Conservation (phyloP, 75 land plant species). For the Pinus albicaulis region DNA sequence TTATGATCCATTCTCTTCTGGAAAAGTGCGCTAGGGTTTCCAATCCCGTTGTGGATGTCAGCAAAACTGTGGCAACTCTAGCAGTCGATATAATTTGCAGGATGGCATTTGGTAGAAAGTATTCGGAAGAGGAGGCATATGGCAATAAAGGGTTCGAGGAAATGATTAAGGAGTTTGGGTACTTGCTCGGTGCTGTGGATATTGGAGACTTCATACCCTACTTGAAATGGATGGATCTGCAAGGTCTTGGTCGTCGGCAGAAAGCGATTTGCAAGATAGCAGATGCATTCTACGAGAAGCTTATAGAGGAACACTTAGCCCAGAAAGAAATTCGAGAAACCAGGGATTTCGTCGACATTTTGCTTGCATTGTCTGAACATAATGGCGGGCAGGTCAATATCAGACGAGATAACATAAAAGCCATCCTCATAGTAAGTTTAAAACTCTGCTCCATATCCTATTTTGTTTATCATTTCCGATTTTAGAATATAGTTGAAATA, state of each 20-base stretch:
- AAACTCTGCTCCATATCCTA: background rate
- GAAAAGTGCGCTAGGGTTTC: background rate
- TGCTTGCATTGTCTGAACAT: background rate
- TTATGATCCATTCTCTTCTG: background rate
- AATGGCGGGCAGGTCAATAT: background rate
- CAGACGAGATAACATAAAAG: background rate
- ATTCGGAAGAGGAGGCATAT: background rate
- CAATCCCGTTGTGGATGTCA: background rate
- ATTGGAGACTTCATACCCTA: slow-evolving; percentile 42
- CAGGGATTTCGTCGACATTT: slow-evolving; percentile 1
- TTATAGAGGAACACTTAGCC: slow-evolving; percentile 20
- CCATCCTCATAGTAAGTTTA: background rate
- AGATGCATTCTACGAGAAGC: slow-evolving; percentile 19
- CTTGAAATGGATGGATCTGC: slow-evolving; percentile 29
- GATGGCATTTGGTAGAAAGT: slow-evolving; percentile 23
- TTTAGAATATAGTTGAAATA: too few species aligned
- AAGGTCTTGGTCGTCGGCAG: slow-evolving; percentile 19
- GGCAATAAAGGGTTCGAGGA: slow-evolving; percentile 6
- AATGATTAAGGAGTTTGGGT: slow-evolving; percentile 17
- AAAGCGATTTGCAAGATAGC: slow-evolving; percentile 8
- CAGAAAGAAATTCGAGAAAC: background rate
- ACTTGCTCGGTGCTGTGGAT: slow-evolving; percentile 13
- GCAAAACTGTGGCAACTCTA: background rate
- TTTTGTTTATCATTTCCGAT: too few species aligned
- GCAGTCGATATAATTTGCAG: slow-evolving; percentile 11